A percentile compares a stretch with the other conserved stretches of the same genome.
phyloP scores from a whole-genome alignment of 352 stramenopile species.

The Phytopythium cucurbitacearum region DNA sequence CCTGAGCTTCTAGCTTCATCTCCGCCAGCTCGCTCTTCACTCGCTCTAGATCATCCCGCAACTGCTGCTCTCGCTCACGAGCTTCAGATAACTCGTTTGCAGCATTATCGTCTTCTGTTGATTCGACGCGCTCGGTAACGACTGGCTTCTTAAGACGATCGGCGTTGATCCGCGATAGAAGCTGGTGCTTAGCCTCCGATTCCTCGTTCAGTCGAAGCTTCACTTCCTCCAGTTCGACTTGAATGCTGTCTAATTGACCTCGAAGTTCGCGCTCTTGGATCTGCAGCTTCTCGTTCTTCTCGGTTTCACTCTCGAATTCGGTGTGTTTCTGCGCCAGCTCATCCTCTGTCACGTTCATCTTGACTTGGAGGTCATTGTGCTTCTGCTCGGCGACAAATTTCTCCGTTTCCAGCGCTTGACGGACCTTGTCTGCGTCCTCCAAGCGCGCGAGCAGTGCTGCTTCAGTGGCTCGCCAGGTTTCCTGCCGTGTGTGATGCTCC shows the following conservation, averaged over 20 bases:
- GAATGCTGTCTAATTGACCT: constrained; percentile 32
- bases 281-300: constrained; percentile 20
- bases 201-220: constrained; percentile 36
- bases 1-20: constrained; percentile 20
- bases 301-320: constrained; percentile 29
- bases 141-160: constrained; percentile 7
- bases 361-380: constrained; percentile 24
- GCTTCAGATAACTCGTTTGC: constrained; percentile 35
- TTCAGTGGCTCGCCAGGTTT: constrained; percentile 55
- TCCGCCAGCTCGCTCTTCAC: constrained; percentile 51
- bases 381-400: constrained; percentile 34
- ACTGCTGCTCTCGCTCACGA: constrained; percentile 34
- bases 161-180: constrained; percentile 24
- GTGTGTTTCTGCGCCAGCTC: constrained; percentile 20
- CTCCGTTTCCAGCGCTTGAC: constrained; percentile 31
- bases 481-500: constrained; percentile 51
- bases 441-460: constrained; percentile 35
- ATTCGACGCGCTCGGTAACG: constrained; percentile 9
- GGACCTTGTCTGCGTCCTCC: constrained; percentile 27
- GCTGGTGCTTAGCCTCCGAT: constrained; percentile 25
- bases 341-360: constrained; percentile 30
- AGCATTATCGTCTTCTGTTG: constrained; percentile 7
- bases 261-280: constrained; percentile 34
- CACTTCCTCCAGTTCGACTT: constrained; percentile 49
- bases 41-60: constrained; percentile 59